These are phyloP conservation scores for Sparassis latifolia DNA, from an alignment of 1,284 basidiomycete species.

Conservation along the genomic window DNA sequence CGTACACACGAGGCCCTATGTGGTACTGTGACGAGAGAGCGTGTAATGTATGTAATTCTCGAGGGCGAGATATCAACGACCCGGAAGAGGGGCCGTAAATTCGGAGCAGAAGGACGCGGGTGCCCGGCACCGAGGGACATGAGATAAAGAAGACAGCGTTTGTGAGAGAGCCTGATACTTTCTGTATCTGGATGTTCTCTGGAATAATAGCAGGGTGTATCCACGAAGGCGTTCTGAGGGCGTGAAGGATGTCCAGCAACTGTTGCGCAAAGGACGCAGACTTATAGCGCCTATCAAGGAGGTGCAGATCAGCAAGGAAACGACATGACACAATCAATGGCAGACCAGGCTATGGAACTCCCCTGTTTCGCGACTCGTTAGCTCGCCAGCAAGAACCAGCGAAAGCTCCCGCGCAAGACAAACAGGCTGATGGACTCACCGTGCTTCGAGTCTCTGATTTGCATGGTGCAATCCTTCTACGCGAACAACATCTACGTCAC, in stretches of 20 bases:
- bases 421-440: slow-evolving; percentile 43
- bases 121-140: slow-evolving; percentile 43
- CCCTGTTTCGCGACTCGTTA: slow-evolving; percentile 19
- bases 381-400: slow-evolving; percentile 17
- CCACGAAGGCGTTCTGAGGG: slow-evolving; percentile 57
- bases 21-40: slow-evolving; percentile 79
- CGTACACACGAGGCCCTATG: slow-evolving; percentile 88
- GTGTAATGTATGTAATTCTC: slow-evolving; percentile 83
- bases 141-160: slow-evolving; percentile 94
- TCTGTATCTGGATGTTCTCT: slow-evolving; percentile 57
- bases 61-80: slow-evolving; percentile 77
- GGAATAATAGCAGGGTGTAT: slow-evolving; percentile 36
- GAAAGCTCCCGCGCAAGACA: slow-evolving; percentile 10
- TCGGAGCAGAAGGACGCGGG: slow-evolving; percentile 73
- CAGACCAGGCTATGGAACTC: slow-evolving; percentile 18
- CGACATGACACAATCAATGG: slow-evolving; percentile 4
- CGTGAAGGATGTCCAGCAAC: slow-evolving; percentile 48
- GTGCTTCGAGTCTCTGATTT: slow-evolving; percentile 56
- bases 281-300: slow-evolving; percentile 55
- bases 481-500: slow-evolving; percentile 37
- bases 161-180: slow-evolving; percentile 87
- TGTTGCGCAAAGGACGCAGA: slow-evolving; percentile 50
- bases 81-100: slow-evolving; percentile 87
- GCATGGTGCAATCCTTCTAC: slow-evolving; percentile 65
- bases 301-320: slow-evolving; percentile 8